Evolutionary conservation across 768 basidiomycete genomes (phyloP), one percentile per base, ranked within the genome.

Genomic region (Porpolomopsis calyptriformis): DNA sequence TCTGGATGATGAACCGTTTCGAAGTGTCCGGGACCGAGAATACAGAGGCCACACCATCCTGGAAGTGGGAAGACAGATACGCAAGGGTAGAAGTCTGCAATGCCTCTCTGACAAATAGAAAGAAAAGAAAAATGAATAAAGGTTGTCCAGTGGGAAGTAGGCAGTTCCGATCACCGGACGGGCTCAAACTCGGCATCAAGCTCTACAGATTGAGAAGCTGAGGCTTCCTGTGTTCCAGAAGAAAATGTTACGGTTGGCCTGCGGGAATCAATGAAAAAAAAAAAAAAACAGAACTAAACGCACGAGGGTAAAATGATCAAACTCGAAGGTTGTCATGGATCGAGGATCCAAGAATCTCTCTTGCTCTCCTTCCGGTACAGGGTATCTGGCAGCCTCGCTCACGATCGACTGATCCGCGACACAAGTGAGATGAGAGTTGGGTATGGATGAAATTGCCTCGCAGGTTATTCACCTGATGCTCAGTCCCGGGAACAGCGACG

Each of bases 251-350:
- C n/a, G n/a, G n/a, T n/a, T n/a, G n/a, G n/a, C n/a, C n/a, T n/a
- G n/a, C 45, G 51, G 20, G 50, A 27, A 51, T 39, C 46, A 25
- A 44, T 23, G 43, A 42, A n/a, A 40, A 40, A 43, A 41, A 4
- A 25, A 23, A 19, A 16, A 24, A 20, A 27, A 11, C 31, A 40
- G 3, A 29, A 19, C 47, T 38, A n/a, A 52, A 68, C 80, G 51
- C 58, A 90, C 92, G 59, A 93, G 65, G 36, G 74, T 77, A 47
- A 94, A 60, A 61, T 96, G 92, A 62, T 98, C 86, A 57, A 96
- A 90, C 9, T 64, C 64, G 62, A 91, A 97, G 35, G 74, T 83
- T 39, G 70, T 78, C 59, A 81, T 80, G 19, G 82, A 82, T 53
- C 85, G 69, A 2, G 88, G 88, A 61, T 96, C 92, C 51, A 90